Evolutionary conservation across 2,329 filamentous ascomycete species (phyloP).

Genomic region (Botrytis elliptica): DNA sequence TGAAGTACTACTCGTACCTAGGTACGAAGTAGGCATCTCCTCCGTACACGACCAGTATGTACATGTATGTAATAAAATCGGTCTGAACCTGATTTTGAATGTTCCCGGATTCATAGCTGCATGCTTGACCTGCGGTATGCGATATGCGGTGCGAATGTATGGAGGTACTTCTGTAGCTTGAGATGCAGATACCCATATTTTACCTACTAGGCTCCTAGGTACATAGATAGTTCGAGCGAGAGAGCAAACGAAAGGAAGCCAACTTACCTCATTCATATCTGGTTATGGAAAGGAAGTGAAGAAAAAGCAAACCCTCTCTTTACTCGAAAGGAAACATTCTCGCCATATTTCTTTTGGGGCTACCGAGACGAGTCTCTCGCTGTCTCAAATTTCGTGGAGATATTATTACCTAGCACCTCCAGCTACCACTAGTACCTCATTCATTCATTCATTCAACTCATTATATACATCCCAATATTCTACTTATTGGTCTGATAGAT

Average conservation of each 20-base stretch:
- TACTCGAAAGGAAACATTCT: not conserved
- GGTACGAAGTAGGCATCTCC: not conserved
- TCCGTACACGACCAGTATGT: not conserved
- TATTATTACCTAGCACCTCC: not conserved
- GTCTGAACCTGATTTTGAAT: not conserved
- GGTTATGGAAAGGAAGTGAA: not conserved
- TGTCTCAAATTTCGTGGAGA: not conserved
- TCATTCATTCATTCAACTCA: not conserved
- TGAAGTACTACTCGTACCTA: not conserved
- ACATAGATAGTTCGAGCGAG: not conserved
- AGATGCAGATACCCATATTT: not conserved
- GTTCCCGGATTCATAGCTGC: constrained; percentile 4
- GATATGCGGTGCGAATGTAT: not conserved
- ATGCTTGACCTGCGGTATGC: not conserved
- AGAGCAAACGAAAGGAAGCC: not conserved
- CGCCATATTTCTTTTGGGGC: not conserved
- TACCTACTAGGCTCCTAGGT: not conserved
- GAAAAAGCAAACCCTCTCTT: not conserved
- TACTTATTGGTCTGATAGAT: not conserved
- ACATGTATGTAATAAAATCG: not conserved
- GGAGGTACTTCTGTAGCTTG: not conserved
- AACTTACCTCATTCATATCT: not conserved
- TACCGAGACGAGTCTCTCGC: not conserved
- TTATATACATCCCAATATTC: not conserved
- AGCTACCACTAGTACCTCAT: not conserved